phyloP scores from a whole-genome alignment of 129 eudicot species.

The carrot (Daucus carota) region DNA sequence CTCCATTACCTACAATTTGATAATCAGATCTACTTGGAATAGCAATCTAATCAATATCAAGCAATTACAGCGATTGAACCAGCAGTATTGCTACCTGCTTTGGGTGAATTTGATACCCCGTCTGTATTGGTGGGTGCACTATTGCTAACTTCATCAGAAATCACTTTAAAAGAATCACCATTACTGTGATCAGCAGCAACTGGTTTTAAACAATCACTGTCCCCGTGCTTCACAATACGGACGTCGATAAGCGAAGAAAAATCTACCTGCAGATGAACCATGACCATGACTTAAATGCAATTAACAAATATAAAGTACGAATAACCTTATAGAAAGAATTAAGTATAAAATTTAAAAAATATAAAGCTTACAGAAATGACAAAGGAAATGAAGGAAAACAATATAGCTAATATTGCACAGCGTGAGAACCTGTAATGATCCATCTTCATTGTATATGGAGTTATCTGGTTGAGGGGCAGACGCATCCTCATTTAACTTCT shows the following conservation, averaged over 20 bases:
- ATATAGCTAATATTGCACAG: neutral
- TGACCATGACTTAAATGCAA: neutral
- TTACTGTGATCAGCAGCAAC: slow-evolving; percentile 8
- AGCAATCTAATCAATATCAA: neutral
- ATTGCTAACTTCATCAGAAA: slow-evolving; percentile 17
- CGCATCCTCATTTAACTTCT: slow-evolving; percentile 46
- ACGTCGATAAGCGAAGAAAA: slow-evolving; percentile 64
- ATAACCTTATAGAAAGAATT: neutral
- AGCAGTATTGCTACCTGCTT: slow-evolving; percentile 31
- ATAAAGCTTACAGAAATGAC: neutral
- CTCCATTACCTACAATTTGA: slow-evolving; percentile 23
- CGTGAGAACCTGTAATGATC: slow-evolving; percentile 67
- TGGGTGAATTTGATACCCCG: slow-evolving; percentile 22
- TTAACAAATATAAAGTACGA: neutral
- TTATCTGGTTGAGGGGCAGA: slow-evolving; percentile 23
- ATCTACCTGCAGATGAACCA: slow-evolving; percentile 52
- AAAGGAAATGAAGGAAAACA: neutral
- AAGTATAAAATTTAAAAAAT: neutral
- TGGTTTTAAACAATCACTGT: slow-evolving; percentile 20
- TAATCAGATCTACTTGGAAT: neutral
- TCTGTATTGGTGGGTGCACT: slow-evolving; percentile 18
- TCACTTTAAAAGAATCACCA: slow-evolving; percentile 21
- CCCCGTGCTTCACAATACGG: slow-evolving; percentile 42
- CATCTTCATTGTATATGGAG: slow-evolving; percentile 76
- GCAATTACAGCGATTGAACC: slow-evolving; percentile 1